Percentiles rank a stretch among this genome's conserved stretches.
These are phyloP conservation scores for Tephrocybe sp. DNA, from an alignment of 768 basidiomycete species.

Conservation along the genomic window DNA sequence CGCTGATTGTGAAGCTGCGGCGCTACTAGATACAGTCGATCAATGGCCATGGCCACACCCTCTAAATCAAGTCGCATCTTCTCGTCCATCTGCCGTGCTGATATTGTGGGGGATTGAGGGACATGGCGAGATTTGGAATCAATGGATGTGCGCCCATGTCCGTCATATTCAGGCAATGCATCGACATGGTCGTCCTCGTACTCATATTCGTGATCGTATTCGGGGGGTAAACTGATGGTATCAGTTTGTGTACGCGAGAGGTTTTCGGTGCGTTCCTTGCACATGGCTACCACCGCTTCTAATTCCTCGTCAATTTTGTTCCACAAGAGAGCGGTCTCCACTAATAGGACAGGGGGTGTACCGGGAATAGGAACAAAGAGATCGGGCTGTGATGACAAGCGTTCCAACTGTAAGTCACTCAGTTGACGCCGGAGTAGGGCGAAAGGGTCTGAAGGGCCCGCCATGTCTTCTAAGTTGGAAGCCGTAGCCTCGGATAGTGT, in stretches of 20 bases:
- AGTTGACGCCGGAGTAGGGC: slow-evolving; percentile 66
- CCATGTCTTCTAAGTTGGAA: slow-evolving; percentile 10
- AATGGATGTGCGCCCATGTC: slow-evolving; percentile 34
- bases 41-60: slow-evolving; percentile 82
- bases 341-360: slow-evolving; percentile 44
- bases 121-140: slow-evolving; percentile 30
- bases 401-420: slow-evolving; percentile 61
- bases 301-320: slow-evolving; percentile 69
- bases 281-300: slow-evolving; percentile 64
- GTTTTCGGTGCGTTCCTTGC: slow-evolving; percentile 53
- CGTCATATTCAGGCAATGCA: slow-evolving; percentile 59
- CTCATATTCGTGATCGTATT: slow-evolving; percentile 47
- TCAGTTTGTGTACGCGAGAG: slow-evolving; percentile 29
- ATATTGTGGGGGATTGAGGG: slow-evolving; percentile 23
- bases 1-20: slow-evolving; percentile 92
- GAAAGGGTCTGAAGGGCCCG: slow-evolving; percentile 40
- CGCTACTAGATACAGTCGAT: slow-evolving; percentile 78
- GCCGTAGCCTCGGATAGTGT: slow-evolving; percentile 13
- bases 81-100: slow-evolving; percentile 47
- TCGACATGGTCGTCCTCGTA: slow-evolving; percentile 34
- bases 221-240: slow-evolving; percentile 38
- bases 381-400: slow-evolving; percentile 41
- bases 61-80: slow-evolving; percentile 89
- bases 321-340: slow-evolving; percentile 72
- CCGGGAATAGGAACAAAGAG: slow-evolving; percentile 31